These are phyloP conservation scores for Tetracladium marchalianum DNA, from an alignment of 495 filamentous ascomycete genomes.

Conservation along the genomic window DNA sequence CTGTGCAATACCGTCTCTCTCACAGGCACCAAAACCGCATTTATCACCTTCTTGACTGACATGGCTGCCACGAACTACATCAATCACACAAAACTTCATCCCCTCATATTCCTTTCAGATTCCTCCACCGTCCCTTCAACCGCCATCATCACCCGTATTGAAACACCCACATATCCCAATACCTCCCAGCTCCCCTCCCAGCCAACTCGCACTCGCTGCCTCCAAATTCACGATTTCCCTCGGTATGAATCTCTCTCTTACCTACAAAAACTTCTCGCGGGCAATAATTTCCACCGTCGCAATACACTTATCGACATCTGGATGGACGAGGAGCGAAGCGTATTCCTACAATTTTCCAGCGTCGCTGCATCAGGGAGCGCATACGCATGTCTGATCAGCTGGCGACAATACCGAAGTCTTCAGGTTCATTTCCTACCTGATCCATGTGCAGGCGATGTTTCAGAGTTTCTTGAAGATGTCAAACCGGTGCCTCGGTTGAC, in stretches of 20 bases:
- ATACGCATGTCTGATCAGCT: slow-evolving; percentile 1
- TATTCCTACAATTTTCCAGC: slow-evolving; percentile 17
- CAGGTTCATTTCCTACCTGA: slow-evolving; percentile 5
- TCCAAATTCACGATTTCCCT: slow-evolving; percentile 7
- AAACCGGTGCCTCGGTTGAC: background rate
- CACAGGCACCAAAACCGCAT: background rate
- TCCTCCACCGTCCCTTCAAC: background rate
- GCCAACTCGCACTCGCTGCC: slow-evolving; percentile 6
- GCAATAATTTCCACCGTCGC: background rate
- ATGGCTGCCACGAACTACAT: slow-evolving; percentile 5
- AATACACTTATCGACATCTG: slow-evolving; percentile 7
- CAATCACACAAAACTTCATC: background rate
- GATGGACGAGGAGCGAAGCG: slow-evolving; percentile 5
- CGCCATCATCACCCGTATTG: slow-evolving; percentile 4
- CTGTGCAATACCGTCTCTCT: slow-evolving; percentile 5
- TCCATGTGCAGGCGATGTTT: slow-evolving; percentile 12
- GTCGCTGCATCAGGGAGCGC: slow-evolving; percentile 1
- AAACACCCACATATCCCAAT: slow-evolving; percentile 12
- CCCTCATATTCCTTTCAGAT: slow-evolving; percentile 4
- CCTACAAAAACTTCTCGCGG: background rate
- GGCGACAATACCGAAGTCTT: background rate
- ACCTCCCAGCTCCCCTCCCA: background rate
- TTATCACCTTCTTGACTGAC: slow-evolving; percentile 8
- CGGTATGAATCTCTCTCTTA: background rate
- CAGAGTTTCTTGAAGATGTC: slow-evolving; percentile 3